A percentile compares a stretch with the other conserved stretches of the same genome.
Evolutionary conservation across 441 rosid genomes (phyloP).

Genomic region (Pelargonium myrrhifolium): DNA sequence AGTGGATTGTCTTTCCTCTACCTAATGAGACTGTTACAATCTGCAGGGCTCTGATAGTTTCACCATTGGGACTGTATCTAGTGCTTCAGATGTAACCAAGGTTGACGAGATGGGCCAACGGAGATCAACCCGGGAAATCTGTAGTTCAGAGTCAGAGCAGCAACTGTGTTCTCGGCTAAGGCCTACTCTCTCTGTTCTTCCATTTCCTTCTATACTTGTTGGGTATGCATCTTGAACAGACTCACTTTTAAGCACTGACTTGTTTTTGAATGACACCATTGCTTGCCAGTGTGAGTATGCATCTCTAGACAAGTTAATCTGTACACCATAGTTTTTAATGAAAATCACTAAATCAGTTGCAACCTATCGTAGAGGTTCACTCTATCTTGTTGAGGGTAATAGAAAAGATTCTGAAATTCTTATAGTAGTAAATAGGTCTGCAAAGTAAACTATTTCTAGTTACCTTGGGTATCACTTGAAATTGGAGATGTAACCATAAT

Average conservation of each 20-base stretch:
- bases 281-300: neutral
- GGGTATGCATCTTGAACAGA: conserved; percentile 50
- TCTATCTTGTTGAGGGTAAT: neutral
- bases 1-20: conserved; percentile 46
- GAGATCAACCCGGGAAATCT: conserved; percentile 58
- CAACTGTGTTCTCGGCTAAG: conserved; percentile 40
- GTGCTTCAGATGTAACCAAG: conserved; percentile 58
- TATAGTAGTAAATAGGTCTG: neutral
- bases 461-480: neutral
- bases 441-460: neutral
- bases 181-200: conserved; percentile 81
- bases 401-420: neutral
- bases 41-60: conserved; percentile 21
- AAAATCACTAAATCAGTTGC: neutral
- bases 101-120: conserved; percentile 62
- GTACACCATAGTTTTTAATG: neutral
- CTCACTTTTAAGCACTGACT: neutral
- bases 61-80: conserved; percentile 31
- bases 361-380: neutral
- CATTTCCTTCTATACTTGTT: conserved; percentile 93
- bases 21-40: conserved; percentile 18
- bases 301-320: neutral
- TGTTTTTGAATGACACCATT: conserved; percentile 6
- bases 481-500: neutral
- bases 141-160: conserved; percentile 63